Conservation (phyloP, 441 rosid genomes). For the Pelargonium cotyledonis region DNA sequence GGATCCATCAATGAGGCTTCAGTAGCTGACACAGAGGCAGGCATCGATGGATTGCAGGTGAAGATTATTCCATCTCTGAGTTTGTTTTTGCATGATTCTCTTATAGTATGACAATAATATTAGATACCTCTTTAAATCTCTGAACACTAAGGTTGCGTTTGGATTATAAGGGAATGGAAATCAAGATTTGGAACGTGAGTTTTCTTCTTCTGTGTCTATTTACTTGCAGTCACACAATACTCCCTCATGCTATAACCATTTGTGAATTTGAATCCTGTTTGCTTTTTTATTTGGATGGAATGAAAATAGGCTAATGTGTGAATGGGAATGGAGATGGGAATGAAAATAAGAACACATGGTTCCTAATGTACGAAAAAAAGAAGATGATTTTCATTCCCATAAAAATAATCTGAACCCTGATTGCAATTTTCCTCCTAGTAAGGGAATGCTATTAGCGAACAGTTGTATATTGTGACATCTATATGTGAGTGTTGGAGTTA, state of each 20-base stretch:
- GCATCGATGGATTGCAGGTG: conserved; percentile 80
- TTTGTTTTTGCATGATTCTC: neutral
- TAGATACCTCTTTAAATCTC: neutral
- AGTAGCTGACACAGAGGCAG: conserved; percentile 70
- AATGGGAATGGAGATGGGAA: neutral
- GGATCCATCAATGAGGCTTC: conserved; percentile 52
- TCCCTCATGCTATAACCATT: neutral
- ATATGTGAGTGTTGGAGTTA: too few species aligned
- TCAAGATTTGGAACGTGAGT: neutral
- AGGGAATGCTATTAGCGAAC: too few species aligned
- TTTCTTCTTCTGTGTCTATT: neutral
- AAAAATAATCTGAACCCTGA: too few species aligned
- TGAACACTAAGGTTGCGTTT: neutral
- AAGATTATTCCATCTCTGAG: conserved; percentile 10
- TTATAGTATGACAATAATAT: neutral
- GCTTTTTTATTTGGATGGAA: neutral
- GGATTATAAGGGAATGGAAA: neutral
- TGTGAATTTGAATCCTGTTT: neutral
- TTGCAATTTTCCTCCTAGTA: too few species aligned
- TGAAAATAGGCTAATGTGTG: neutral
- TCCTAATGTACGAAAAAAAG: neutral
- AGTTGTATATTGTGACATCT: too few species aligned
- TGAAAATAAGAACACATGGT: neutral
- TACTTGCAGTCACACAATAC: too few species aligned
- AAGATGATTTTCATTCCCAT: neutral